A percentile compares a stretch with the other conserved stretches of the same genome.
Conservation (phyloP, 2,329 filamentous ascomycete species). For the Phymatotrichopsis omnivora region DNA sequence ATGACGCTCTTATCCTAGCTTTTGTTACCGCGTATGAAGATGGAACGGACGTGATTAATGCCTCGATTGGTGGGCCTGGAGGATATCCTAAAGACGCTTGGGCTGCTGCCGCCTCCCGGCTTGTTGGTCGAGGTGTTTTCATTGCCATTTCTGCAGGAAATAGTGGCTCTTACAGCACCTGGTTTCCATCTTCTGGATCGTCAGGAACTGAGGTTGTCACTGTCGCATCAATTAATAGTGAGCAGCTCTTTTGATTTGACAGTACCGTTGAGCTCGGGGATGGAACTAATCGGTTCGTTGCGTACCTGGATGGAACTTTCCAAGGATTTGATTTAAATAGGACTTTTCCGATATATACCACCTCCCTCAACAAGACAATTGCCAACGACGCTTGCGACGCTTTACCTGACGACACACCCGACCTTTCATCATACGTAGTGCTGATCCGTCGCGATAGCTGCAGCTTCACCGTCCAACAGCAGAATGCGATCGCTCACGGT, state of each 20-base stretch:
- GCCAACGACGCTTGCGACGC: conserved; percentile 43
- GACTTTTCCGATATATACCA: conserved; percentile 14
- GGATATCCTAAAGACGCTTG: conserved; percentile 35
- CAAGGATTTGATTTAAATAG: conserved; percentile 26
- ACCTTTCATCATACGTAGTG: conserved; percentile 49
- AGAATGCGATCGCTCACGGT: conserved; percentile 45
- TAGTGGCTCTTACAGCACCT: conserved; percentile 41
- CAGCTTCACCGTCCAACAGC: conserved; percentile 45
- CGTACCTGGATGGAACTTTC: conserved; percentile 10
- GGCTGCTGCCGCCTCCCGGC: conserved; percentile 37
- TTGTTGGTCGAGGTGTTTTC: conserved; percentile 42
- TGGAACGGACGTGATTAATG: conserved; percentile 36
- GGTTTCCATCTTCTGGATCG: conserved; percentile 39
- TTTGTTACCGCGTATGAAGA: conserved; percentile 33
- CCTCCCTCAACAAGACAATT: conserved; percentile 15
- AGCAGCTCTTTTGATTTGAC: conserved; percentile 31
- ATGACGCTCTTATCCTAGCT: conserved; percentile 33
- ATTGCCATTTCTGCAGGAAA: conserved; percentile 46
- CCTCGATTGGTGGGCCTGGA: conserved; percentile 34
- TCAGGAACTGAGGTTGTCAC: conserved; percentile 39
- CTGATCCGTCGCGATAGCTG: conserved; percentile 52
- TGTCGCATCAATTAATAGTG: conserved; percentile 39
- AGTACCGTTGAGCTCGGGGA: conserved; percentile 7
- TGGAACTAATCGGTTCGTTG: conserved; percentile 6
- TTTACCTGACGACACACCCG: conserved; percentile 45